Evolutionary conservation across 176 grass and related monocot species (phyloP).

Genomic region (Paspalum vaginatum): DNA sequence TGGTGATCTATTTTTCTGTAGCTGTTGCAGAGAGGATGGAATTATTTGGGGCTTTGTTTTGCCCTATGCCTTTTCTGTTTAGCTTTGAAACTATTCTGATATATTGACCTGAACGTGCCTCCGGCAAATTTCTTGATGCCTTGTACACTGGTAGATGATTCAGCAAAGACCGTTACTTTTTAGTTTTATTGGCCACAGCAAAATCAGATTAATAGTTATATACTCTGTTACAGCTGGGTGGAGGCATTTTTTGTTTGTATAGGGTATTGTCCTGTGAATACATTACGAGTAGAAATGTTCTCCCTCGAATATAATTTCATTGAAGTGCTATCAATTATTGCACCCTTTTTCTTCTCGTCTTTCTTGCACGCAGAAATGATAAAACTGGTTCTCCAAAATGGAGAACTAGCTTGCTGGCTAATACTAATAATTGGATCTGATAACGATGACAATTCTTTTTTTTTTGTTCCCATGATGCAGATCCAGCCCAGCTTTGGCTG

Average conservation of each 20-base stretch:
- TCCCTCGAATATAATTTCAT: neutral
- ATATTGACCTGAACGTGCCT: neutral
- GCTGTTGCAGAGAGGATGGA: conserved; percentile 11
- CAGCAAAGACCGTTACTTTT: neutral
- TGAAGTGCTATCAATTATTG: neutral
- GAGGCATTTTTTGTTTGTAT: neutral
- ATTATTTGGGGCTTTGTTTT: neutral
- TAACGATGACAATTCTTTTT: neutral
- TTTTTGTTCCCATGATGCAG: conserved; percentile 15
- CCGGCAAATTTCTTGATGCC: neutral
- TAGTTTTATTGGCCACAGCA: neutral
- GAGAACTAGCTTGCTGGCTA: neutral
- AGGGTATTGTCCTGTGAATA: neutral
- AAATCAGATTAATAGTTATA: neutral
- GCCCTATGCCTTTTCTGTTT: neutral
- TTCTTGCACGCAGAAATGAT: neutral
- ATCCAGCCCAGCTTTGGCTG: conserved; percentile 4
- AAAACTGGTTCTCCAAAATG: neutral
- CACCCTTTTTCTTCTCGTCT: neutral
- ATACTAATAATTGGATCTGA: neutral
- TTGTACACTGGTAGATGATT: neutral
- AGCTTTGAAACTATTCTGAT: neutral
- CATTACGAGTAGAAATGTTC: neutral
- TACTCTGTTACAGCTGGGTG: neutral
- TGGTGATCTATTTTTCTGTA: conserved; percentile 5